Percentiles rank a stretch among this genome's conserved stretches.
Conservation (phyloP, 75 land plant genomes). For the Cryptomeria japonica region DNA sequence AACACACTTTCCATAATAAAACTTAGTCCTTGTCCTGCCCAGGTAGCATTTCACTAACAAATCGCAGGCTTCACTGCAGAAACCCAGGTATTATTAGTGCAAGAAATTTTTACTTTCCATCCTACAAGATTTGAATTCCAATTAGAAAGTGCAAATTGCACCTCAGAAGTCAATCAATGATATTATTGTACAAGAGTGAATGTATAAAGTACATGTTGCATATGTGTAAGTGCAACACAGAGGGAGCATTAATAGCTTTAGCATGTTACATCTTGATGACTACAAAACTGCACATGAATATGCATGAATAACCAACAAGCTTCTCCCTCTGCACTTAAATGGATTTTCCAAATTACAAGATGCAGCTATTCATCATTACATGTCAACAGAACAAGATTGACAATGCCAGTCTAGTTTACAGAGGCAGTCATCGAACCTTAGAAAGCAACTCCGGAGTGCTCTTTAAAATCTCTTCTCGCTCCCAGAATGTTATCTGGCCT, state of each 20-base stretch:
- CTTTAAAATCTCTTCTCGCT: background rate
- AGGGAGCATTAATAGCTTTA: background rate
- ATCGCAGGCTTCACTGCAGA: slow-evolving; percentile 6
- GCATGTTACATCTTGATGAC: background rate
- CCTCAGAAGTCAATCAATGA: background rate
- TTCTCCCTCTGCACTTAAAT: background rate
- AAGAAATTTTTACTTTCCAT: background rate
- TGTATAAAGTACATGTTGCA: slow-evolving; percentile 13
- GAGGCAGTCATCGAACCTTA: slow-evolving; percentile 10
- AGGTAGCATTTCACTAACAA: background rate
- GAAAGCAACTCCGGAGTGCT: background rate
- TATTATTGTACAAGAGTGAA: slow-evolving; percentile 7
- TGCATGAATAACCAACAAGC: background rate
- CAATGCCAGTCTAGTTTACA: background rate
- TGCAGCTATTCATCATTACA: background rate
- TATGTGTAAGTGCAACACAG: background rate
- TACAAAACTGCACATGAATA: slow-evolving; percentile 6
- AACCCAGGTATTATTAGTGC: background rate
- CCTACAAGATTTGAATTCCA: background rate
- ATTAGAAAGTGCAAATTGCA: slow-evolving; percentile 11
- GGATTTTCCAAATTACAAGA: background rate
- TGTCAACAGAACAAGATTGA: background rate
- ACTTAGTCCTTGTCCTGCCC: background rate
- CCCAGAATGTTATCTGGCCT: slow-evolving; percentile 10
- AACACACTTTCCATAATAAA: background rate